Percentiles rank a stretch among this genome's conserved stretches.
Conservation (phyloP, 495 filamentous ascomycete species). For the Annulohypoxylon nitens region DNA sequence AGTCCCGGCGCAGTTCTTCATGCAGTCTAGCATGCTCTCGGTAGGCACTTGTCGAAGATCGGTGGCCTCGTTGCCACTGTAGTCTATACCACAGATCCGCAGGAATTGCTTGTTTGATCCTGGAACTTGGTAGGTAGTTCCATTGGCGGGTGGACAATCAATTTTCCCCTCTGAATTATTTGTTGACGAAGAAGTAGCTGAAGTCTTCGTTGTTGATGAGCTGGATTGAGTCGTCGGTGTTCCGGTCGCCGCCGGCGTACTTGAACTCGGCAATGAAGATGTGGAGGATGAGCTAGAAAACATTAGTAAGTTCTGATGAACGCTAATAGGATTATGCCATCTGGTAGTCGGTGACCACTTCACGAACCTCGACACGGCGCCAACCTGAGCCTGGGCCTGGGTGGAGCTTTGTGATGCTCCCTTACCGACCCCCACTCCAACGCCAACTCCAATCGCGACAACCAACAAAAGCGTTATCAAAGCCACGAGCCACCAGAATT, state of each 20-base stretch:
- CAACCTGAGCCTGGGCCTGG: constrained; percentile 11
- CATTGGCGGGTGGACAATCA: constrained; percentile 60
- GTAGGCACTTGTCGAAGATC: constrained; percentile 57
- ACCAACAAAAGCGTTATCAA: constrained; percentile 50
- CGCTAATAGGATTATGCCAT: not conserved
- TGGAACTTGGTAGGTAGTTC: constrained; percentile 58
- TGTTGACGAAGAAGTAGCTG: constrained; percentile 25
- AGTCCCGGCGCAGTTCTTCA: constrained; percentile 58
- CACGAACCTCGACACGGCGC: constrained; percentile 44
- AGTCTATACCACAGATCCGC: constrained; percentile 62
- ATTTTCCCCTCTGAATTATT: constrained; percentile 44
- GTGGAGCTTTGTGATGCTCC: constrained; percentile 10
- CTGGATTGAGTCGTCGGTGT: constrained; percentile 26
- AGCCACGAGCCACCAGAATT: constrained; percentile 50
- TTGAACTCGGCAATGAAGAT: not conserved
- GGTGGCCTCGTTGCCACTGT: constrained; percentile 52
- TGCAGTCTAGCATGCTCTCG: constrained; percentile 59
- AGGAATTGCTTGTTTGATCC: constrained; percentile 58
- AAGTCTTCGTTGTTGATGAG: constrained; percentile 30
- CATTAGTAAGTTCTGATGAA: not conserved
- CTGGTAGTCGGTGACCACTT: not conserved
- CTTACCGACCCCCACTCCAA: constrained; percentile 52
- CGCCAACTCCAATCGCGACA: constrained; percentile 56
- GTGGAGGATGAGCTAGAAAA: constrained; percentile 22
- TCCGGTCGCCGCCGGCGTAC: constrained; percentile 9